These are phyloP conservation scores for Magnolia kwangsiensis DNA, from an alignment of 164 flowering plant genomes.

Conservation along the genomic window DNA sequence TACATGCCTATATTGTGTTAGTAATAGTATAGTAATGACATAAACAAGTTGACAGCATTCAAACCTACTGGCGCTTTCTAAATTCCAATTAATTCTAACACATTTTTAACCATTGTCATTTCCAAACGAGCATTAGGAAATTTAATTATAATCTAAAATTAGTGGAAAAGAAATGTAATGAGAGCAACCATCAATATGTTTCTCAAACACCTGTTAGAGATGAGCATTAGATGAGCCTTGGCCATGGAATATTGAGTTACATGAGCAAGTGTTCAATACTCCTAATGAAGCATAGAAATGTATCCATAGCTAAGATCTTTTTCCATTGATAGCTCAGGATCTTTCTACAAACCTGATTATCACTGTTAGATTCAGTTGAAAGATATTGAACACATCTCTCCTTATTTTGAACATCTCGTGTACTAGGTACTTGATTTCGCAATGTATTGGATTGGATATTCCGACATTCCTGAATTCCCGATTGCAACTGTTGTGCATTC, in stretches of 20 bases:
- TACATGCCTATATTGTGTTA: too few relatives aligned
- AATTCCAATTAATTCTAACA: not conserved
- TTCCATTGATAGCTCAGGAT: not conserved
- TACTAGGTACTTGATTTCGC: constrained; percentile 12
- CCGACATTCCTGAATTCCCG: constrained; percentile 41
- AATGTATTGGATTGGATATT: constrained; percentile 30
- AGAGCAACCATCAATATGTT: too few relatives aligned
- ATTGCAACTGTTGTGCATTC: constrained; percentile 33
- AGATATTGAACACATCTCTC: constrained; percentile 13
- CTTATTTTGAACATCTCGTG: constrained; percentile 19
- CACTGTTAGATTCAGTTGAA: constrained; percentile 13
- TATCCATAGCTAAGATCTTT: not conserved
- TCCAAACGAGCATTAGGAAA: not conserved
- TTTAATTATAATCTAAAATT: too few relatives aligned
- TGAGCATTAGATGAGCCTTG: not conserved
- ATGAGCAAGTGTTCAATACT: not conserved
- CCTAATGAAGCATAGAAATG: not conserved
- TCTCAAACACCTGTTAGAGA: too few relatives aligned
- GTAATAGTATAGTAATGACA: too few relatives aligned
- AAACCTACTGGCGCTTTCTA: not conserved
- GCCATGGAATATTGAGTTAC: not conserved
- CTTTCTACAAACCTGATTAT: constrained; percentile 31
- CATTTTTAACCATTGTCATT: not conserved
- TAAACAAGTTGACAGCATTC: too few relatives aligned
- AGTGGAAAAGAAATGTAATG: too few relatives aligned